Percentiles rank a stretch among this genome's conserved stretches.
These are phyloP conservation scores for Ceratobasidium sp. DNA, from an alignment of 1,284 basidiomycete genomes.

Conservation along the genomic window DNA sequence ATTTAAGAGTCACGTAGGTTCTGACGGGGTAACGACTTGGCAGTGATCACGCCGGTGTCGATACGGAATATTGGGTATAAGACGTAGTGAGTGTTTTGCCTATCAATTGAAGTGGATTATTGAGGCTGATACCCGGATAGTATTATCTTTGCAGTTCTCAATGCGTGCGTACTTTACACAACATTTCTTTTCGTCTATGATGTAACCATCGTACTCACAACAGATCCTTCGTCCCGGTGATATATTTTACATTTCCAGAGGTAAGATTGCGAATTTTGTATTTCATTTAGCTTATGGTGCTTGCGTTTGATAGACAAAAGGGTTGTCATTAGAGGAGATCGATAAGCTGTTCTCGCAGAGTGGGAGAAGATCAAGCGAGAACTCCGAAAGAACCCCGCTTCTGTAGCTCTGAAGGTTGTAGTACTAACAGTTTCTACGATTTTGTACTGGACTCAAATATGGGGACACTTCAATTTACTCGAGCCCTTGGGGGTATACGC, in stretches of 20 bases:
- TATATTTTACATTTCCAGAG: constrained; percentile 27
- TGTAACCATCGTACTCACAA: background rate
- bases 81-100: too few relatives aligned
- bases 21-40: too few relatives aligned
- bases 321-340: background rate
- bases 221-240: constrained; percentile 1
- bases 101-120: too few relatives aligned
- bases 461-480: too few relatives aligned
- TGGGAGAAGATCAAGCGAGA: background rate
- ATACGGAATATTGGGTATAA: background rate
- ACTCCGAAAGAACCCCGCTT: background rate
- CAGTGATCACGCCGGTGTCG: background rate
- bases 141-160: constrained; percentile 21
- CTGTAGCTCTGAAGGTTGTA: too few relatives aligned
- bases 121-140: too few relatives aligned
- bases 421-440: too few relatives aligned
- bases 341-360: background rate
- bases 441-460: too few relatives aligned
- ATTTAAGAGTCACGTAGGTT: background rate
- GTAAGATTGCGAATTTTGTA: background rate
- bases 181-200: background rate
- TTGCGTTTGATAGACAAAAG: background rate
- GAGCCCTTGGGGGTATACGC: too few relatives aligned
- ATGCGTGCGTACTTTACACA: constrained; percentile 6
- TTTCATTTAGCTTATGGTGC: background rate